Conservation (phyloP, 371 early-diverging fungal genomes). For the Apophysomyces trapeziformis region DNA sequence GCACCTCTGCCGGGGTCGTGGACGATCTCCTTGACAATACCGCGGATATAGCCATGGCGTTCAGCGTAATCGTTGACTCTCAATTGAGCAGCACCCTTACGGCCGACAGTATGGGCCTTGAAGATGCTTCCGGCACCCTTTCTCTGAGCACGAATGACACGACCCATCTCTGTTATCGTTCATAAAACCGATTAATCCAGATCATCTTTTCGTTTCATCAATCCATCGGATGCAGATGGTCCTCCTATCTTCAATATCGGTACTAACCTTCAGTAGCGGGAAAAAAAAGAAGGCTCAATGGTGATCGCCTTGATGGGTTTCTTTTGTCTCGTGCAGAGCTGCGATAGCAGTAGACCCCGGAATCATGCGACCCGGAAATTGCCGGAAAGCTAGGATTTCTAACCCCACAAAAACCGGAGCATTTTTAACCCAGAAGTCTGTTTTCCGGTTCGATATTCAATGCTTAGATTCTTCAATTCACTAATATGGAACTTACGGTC, state of each 20-base stretch:
- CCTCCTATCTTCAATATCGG: neutral
- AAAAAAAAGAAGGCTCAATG: neutral
- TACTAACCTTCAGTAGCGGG: constrained; percentile 2
- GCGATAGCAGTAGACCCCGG: too few relatives aligned
- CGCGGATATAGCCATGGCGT: constrained; percentile 96
- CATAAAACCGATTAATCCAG: neutral
- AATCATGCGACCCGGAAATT: too few relatives aligned
- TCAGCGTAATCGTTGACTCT: constrained; percentile 96
- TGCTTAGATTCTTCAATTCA: too few relatives aligned
- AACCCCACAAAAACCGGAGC: too few relatives aligned
- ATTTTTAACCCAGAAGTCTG: too few relatives aligned
- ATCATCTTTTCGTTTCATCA: neutral
- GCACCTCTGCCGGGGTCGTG: constrained; percentile 99
- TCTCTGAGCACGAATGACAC: constrained; percentile 89
- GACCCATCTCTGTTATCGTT: constrained; percentile 58
- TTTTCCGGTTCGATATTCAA: too few relatives aligned
- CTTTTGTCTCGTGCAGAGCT: neutral
- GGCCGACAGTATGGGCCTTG: constrained; percentile 94
- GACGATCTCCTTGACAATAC: constrained; percentile 98
- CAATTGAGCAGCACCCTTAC: constrained; percentile 97
- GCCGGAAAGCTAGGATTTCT: too few relatives aligned
- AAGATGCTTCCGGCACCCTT: constrained; percentile 99
- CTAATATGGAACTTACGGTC: too few relatives aligned
- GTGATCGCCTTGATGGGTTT: neutral
- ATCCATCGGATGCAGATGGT: neutral